A percentile compares a stretch with the other conserved stretches of the same genome.
phyloP scores from a whole-genome alignment of 805 yeast species.

The Kodamaea restingae region DNA sequence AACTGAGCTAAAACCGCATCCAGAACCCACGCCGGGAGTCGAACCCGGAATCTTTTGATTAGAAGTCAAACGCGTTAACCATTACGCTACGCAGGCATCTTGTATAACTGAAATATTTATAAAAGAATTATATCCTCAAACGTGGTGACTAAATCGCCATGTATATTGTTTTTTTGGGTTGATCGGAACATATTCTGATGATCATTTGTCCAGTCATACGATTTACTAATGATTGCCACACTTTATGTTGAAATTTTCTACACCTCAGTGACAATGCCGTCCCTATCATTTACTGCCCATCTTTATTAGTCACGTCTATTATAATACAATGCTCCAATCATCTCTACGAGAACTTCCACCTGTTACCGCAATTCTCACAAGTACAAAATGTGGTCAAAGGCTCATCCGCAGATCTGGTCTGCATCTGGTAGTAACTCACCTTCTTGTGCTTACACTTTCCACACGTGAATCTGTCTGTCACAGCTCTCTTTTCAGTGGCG shows the following conservation, averaged over 20 bases:
- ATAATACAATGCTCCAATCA: constrained; percentile 5
- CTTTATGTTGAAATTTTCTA: too few species aligned
- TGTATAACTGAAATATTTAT: background rate
- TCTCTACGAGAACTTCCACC: constrained; percentile 88
- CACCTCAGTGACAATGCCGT: background rate
- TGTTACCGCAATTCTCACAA: constrained; percentile 94
- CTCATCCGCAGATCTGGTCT: constrained; percentile 97
- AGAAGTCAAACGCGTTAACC: constrained; percentile 24
- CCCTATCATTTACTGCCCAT: background rate
- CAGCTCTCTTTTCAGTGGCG: constrained; percentile 92
- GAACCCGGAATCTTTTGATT: constrained; percentile 24
- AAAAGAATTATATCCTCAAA: background rate
- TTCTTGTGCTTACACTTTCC: constrained; percentile 97
- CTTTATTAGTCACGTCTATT: constrained; percentile 1
- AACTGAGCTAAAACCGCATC: constrained; percentile 12
- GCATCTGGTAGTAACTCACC: constrained; percentile 96
- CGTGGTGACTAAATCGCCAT: too few species aligned
- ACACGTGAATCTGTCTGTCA: constrained; percentile 93
- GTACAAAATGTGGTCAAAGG: constrained; percentile 98
- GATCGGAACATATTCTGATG: too few species aligned
- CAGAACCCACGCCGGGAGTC: constrained; percentile 20
- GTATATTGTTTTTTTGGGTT: too few species aligned
- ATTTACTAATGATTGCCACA: too few species aligned
- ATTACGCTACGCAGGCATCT: constrained; percentile 19
- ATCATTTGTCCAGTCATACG: too few species aligned